A percentile compares a stretch with the other conserved stretches of the same genome.
Evolutionary conservation across 169 alveolate species (phyloP).

Genomic region (Plasmodium ovale): DNA sequence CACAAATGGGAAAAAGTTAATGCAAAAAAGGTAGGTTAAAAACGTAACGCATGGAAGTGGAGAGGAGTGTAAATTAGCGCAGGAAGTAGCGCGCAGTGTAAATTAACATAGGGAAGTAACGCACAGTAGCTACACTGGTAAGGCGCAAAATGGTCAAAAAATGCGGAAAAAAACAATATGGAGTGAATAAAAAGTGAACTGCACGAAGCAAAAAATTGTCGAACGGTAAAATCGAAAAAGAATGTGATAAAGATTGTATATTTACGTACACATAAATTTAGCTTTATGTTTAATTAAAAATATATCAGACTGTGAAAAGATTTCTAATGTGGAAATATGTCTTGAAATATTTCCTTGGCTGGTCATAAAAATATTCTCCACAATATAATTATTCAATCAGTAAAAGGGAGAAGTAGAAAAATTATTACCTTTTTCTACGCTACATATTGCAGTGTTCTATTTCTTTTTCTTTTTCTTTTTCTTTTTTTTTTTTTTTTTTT

Average conservation of each 20-base stretch:
- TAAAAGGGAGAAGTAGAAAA: background rate
- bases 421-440: too few species aligned
- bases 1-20: background rate
- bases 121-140: too few species aligned
- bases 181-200: background rate
- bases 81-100: too few species aligned
- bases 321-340: constrained; percentile 16
- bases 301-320: background rate
- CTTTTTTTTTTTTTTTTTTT: too few species aligned
- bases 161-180: background rate
- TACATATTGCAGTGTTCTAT: too few species aligned
- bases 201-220: background rate
- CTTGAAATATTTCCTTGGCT: constrained; percentile 26
- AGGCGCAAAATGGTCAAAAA: too few species aligned
- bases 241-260: constrained; percentile 8
- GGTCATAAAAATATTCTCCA: background rate
- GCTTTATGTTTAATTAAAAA: constrained; percentile 1
- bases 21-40: too few species aligned
- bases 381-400: background rate
- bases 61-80: too few species aligned
- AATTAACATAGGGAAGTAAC: too few species aligned
- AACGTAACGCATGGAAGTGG: too few species aligned
- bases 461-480: too few species aligned
- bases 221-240: background rate
- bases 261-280: constrained; percentile 2